Conservation (phyloP, 768 basidiomycete species). For the Boletus rubescentipes region DNA sequence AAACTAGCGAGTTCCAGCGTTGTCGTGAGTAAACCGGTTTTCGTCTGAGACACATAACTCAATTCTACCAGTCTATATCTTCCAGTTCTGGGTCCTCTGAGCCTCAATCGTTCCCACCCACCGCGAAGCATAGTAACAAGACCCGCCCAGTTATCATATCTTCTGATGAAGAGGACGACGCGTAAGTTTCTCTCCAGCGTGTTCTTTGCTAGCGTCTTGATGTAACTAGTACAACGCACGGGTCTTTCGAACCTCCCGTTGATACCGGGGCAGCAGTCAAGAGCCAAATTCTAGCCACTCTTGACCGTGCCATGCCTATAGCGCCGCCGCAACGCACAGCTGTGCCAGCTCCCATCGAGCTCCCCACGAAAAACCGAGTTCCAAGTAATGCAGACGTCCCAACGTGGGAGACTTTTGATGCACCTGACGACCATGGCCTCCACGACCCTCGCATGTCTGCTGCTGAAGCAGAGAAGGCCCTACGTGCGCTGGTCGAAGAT, state of each 20-base stretch:
- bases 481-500: slow-evolving; percentile 74
- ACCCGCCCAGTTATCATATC: slow-evolving; percentile 27
- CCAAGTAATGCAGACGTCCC: slow-evolving; percentile 10
- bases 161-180: slow-evolving; percentile 29
- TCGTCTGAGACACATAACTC: neutral
- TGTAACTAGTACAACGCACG: slow-evolving; percentile 4
- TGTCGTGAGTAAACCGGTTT: slow-evolving; percentile 19
- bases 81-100: slow-evolving; percentile 23
- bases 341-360: slow-evolving; percentile 35
- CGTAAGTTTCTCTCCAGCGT: slow-evolving; percentile 3
- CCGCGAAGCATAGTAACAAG: slow-evolving; percentile 5
- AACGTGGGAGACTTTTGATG: slow-evolving; percentile 34
- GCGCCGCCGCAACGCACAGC: slow-evolving; percentile 17
- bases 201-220: neutral
- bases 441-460: slow-evolving; percentile 38
- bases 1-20: slow-evolving; percentile 11
- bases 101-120: slow-evolving; percentile 18
- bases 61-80: slow-evolving; percentile 22
- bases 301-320: slow-evolving; percentile 24
- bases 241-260: neutral
- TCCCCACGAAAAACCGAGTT: slow-evolving; percentile 21
- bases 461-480: slow-evolving; percentile 71
- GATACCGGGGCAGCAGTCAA: neutral
- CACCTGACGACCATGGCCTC: slow-evolving; percentile 23
- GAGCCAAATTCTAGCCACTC: slow-evolving; percentile 19